Conservation (phyloP, 768 basidiomycete genomes). For the Lepiota brunneoincarnata region DNA sequence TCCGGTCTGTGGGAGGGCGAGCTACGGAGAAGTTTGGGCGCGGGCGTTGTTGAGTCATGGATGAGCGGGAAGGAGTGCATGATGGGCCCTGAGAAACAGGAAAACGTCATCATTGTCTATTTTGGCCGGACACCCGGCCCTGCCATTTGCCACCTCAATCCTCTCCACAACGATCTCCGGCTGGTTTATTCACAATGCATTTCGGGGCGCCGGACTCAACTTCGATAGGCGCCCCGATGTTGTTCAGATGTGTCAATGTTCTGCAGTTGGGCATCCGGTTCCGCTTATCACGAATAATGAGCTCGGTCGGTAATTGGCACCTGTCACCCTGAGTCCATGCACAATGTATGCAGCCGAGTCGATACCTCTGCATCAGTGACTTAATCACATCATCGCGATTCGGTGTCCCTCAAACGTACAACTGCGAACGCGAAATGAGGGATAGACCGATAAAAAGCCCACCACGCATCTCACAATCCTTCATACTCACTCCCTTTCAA, state of each 20-base stretch:
- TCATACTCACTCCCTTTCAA: background rate
- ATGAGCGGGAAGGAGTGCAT: background rate
- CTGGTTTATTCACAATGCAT: too few relatives aligned
- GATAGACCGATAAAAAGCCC: background rate
- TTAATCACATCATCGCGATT: slow-evolving; percentile 6
- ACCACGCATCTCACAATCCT: too few relatives aligned
- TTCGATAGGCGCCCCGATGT: background rate
- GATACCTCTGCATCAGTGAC: slow-evolving; percentile 2
- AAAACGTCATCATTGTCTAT: background rate
- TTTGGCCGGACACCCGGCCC: too few relatives aligned
- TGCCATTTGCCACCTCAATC: too few relatives aligned
- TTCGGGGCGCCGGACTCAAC: too few relatives aligned
- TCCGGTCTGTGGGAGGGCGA: background rate
- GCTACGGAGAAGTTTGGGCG: background rate
- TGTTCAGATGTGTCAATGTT: background rate
- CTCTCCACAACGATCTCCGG: too few relatives aligned
- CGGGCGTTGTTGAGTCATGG: background rate
- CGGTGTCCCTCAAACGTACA: slow-evolving; percentile 2
- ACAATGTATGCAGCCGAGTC: background rate
- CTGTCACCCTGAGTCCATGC: slow-evolving; percentile 4
- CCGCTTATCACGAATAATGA: background rate
- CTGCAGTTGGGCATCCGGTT: background rate
- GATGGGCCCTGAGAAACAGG: slow-evolving; percentile 1
- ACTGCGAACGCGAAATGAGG: background rate
- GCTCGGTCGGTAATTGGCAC: slow-evolving; percentile 3